Base-by-base conservation (phyloP, 306 rosid species). In the Dryas octopetala region DNA sequence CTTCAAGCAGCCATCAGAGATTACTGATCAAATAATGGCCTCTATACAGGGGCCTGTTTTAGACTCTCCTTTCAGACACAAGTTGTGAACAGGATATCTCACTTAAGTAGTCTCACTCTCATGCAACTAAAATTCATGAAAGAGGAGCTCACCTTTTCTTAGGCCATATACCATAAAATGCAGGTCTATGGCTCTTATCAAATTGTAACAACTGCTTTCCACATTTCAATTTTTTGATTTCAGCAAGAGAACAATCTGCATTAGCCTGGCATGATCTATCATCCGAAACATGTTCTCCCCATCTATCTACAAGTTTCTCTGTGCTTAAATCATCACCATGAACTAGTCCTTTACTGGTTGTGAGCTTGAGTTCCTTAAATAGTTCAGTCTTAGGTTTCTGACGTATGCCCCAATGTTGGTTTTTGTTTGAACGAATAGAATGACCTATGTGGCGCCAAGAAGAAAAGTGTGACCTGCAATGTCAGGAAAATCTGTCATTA, bases 121-220 rank as follows among this genome's bases (percentile, higher is more conserved):
- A 43, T 16, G 43, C 9, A 74, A 64, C 66, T 32, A 67, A 65
- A 70, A 70, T 15, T 66, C 68, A 69, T 28, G 40, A 62, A 55
- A 53, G 60, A 80, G 5, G n/a, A 58, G 60, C 82, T 74, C 69
- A 91, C 99, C 99, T 96, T 84, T 80, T 89, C 65, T 79, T 71
- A 3, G 88, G 81, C 98, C 99, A 90, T 73, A 86, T 72, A 58
- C 99, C 99, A 76, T 90, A 96, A 83, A 90, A 96, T 46, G 98
- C 96, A 76, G 98, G 99, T 76, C 97, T 90, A 78, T 85, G 86
- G 81, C 96, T 80, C 57, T 96, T 92, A 78, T 87, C 96, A 81
- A 92, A 96, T 83, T 96, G 99, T 66, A 92, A 68, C 81, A 96
- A 73, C 84, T 96, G 97, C 53, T 83, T 90, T 55, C 84, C 78